Base-by-base conservation (phyloP, 352 stramenopile species). In the Pythium phragmiticola region DNA sequence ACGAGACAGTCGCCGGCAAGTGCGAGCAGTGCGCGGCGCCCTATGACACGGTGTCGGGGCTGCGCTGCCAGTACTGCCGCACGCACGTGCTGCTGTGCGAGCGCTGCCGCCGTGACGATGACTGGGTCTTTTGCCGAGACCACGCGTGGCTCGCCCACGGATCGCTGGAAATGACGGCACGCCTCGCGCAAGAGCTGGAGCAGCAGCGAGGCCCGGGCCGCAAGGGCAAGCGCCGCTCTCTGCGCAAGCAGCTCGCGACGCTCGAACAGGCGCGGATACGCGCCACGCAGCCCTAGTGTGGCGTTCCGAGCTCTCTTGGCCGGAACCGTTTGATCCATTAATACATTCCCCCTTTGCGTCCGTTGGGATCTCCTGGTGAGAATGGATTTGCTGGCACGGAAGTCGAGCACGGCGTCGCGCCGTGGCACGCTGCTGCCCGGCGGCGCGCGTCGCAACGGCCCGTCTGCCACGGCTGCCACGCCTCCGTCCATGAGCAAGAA, bases 161-260 rank as follows among this genome's bases (percentile, higher is more conserved):
- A 6, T 72, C 71, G 16, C 23, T 74, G 16, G 64, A 73, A 4
- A 21, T 13, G 36, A 82, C 73, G 0, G 52, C 63, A 11, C 54
- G 69, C 14, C 74, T 93, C 23, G 61, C 80, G 48, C 12, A 56
- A 3, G 54, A 68, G 30, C 63, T 90, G 21, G 41, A n/a, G 11
- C 37, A 52, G 8, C 66, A 82, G 34, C 72, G 75, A 0, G 84
- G 84, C 2, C 80, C 72, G 4, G 61, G 57, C 34, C 80, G 80
- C 57, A 93, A 93, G 46, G 82, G 82, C 34, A 80, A 79, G 39
- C 82, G 84, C 55, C 84, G 84, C 17, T 91, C 84, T 37, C 70
- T 93, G 63, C 84, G 82, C 60, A 93, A 93, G 76, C 84, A 93
- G 57, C 51, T 91, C n/a, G 77, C 89, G 57, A 88, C 77, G 4